These are phyloP conservation scores for Agaricales sp. DNA, from an alignment of 1,284 basidiomycete species.

Conservation along the genomic window DNA sequence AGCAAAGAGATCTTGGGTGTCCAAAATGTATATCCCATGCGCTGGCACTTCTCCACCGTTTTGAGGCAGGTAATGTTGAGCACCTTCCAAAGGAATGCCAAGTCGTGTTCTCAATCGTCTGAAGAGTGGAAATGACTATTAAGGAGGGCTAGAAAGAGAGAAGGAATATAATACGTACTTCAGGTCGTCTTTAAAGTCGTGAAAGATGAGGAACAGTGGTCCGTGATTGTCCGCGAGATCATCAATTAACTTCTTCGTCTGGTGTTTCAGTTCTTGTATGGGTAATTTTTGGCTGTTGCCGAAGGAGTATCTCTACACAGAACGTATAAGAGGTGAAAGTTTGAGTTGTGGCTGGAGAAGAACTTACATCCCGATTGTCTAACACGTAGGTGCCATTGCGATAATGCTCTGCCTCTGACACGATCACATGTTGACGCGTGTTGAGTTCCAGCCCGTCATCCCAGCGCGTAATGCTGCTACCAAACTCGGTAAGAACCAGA, in stretches of 20 bases:
- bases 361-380: constrained; percentile 45
- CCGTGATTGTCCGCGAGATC: constrained; percentile 28
- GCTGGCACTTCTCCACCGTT: constrained; percentile 23
- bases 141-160: not conserved
- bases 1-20: constrained; percentile 64
- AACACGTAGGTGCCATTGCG: constrained; percentile 53
- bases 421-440: constrained; percentile 51
- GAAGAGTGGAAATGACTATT: constrained; percentile 34
- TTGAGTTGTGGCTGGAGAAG: too few relatives aligned
- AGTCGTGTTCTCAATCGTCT: constrained; percentile 34
- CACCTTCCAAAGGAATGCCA: constrained; percentile 29
- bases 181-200: constrained; percentile 65
- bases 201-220: constrained; percentile 73
- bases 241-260: constrained; percentile 40
- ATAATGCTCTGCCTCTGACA: constrained; percentile 49
- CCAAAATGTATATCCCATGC: constrained; percentile 52
- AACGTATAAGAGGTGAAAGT: not conserved
- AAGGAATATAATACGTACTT: constrained; percentile 31
- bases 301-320: constrained; percentile 51
- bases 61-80: constrained; percentile 49
- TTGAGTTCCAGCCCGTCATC: constrained; percentile 33
- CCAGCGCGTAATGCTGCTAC: constrained; percentile 56
- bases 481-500: constrained; percentile 62
- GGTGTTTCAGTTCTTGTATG: constrained; percentile 38
- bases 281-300: constrained; percentile 47